Conservation (phyloP, 1,139 yeast genomes). For the Pneumocystis canis region DNA sequence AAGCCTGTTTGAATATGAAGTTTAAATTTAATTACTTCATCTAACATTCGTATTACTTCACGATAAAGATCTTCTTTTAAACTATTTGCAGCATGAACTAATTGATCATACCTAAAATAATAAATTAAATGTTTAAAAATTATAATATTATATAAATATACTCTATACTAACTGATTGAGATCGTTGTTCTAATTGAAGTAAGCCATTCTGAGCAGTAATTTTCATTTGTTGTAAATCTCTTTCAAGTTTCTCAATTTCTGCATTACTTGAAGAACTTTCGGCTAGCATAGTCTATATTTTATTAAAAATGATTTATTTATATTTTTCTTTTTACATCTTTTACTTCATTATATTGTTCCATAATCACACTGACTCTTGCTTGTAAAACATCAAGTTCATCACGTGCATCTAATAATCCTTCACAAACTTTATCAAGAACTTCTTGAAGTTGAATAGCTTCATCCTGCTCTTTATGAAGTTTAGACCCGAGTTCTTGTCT, state of each 20-base stretch:
- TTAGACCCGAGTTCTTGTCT: constrained; percentile 36
- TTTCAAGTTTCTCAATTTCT: constrained; percentile 52
- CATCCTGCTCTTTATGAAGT: constrained; percentile 44
- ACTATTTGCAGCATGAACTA: constrained; percentile 34
- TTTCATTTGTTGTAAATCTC: constrained; percentile 43
- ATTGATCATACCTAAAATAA: constrained; percentile 28
- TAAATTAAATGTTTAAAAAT: background rate
- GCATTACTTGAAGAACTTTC: constrained; percentile 42
- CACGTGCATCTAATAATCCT: constrained; percentile 41
- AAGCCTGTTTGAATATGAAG: constrained; percentile 45
- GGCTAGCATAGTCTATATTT: constrained; percentile 36
- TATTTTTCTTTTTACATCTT: constrained; percentile 19
- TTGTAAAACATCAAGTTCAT: constrained; percentile 44
- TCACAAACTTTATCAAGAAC: constrained; percentile 43
- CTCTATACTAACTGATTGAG: constrained; percentile 41
- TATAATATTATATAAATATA: constrained; percentile 11
- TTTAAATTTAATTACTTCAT: constrained; percentile 48
- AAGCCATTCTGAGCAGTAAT: constrained; percentile 41
- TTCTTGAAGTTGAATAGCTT: constrained; percentile 45
- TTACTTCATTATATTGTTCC: constrained; percentile 42
- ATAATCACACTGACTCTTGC: constrained; percentile 41
- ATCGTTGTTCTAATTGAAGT: constrained; percentile 41
- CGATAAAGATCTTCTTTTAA: constrained; percentile 38
- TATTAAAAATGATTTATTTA: background rate
- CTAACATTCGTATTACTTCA: constrained; percentile 43